Base-by-base conservation (phyloP, 768 basidiomycete genomes). In the Megacollybia marginata region DNA sequence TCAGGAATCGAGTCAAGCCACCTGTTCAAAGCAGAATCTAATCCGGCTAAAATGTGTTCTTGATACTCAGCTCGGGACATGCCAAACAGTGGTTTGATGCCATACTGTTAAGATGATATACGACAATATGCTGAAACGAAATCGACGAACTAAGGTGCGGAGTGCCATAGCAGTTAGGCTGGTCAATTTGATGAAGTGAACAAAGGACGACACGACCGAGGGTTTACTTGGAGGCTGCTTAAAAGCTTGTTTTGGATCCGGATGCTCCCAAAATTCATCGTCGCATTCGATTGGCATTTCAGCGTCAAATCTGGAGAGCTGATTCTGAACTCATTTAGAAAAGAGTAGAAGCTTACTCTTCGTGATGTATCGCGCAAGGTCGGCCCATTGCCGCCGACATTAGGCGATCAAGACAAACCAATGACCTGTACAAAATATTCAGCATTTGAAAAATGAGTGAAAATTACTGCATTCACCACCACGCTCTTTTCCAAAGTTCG, bases 401-500 rank as follows among this genome's bases (percentile, higher is more conserved):
- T 23, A 66, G 52, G 44, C 78, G 60, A 56, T 83, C 79, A 35
- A 79, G 59, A 23, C 59, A 66, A 16, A 79, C 61, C 9, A 80
- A 65, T 1, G 75, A 70, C 79, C 80, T 81, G 47, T 8, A 32
- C 11, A 7, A 34, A 3, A 40, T 36, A 16, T 40, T 40, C 3
- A 15, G 18, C 18, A 40, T 18, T 8, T 15, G 18, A 8, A 40
- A 40, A 13, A 15, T 40, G 38, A 40, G 23, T 10, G 45, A 46
- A 20, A 42, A 19, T 3, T 20, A 28, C 23, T 28, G 23, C 6
- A 42, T 63, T n/a, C 55, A 78, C 82, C 82, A 83, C 55, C 82
- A 82, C 9, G 76, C 78, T 16, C 83, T 75, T 59, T 85, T 86
- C 79, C 85, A 87, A n/a, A 85, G 70, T 60, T 92, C 88, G 48